Percentiles rank a stretch among this genome's conserved stretches.
Evolutionary conservation across 352 stramenopile species (phyloP).

Genomic region (Globisporangium middletonii): DNA sequence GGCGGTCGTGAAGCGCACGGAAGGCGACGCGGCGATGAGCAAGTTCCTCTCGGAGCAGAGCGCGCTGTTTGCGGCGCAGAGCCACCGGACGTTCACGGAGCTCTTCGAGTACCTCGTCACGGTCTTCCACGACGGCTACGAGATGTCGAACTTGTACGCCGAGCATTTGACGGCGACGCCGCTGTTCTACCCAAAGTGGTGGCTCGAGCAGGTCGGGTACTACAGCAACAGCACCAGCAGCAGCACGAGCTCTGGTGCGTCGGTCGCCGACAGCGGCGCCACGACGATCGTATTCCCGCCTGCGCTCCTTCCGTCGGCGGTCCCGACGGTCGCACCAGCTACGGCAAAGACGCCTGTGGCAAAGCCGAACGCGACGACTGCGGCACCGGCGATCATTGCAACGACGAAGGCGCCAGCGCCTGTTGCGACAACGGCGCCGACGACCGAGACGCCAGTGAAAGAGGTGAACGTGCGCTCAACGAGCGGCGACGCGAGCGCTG

Average conservation of each 20-base stretch:
- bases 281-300: conserved; percentile 6
- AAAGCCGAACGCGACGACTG: neutral
- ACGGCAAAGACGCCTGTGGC: conserved; percentile 1
- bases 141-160: conserved; percentile 49
- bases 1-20: conserved; percentile 23
- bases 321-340: conserved; percentile 6
- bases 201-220: conserved; percentile 73
- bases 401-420: neutral
- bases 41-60: conserved; percentile 57
- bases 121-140: conserved; percentile 80
- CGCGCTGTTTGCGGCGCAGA: conserved; percentile 39
- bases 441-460: neutral
- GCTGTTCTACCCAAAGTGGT: conserved; percentile 85
- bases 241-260: conserved; percentile 1
- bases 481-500: conserved; percentile 5
- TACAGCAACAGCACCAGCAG: conserved; percentile 28
- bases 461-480: conserved; percentile 8
- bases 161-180: conserved; percentile 33
- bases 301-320: neutral
- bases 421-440: neutral
- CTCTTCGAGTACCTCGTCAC: conserved; percentile 72
- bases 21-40: conserved; percentile 38
- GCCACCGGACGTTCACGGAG: conserved; percentile 39
- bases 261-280: neutral
- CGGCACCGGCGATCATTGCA: neutral